Base-by-base conservation (phyloP, 2,329 filamentous ascomycete genomes). In the Arthrobotrys sphaeroides region DNA sequence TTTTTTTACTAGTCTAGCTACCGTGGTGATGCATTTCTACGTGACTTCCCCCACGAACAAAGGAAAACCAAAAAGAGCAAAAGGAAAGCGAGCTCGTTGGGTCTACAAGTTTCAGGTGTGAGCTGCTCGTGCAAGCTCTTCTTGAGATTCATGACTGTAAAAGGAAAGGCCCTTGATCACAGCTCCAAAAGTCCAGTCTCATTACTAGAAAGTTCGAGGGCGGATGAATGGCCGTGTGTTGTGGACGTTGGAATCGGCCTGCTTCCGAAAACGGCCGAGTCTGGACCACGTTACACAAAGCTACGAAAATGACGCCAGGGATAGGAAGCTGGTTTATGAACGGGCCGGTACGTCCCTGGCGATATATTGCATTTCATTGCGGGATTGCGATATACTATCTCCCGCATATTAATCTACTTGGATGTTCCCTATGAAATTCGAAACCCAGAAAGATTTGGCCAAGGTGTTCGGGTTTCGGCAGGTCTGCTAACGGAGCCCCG, bases 401-500 rank as follows among this genome's bases (percentile, higher is more conserved):
- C 38, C 18, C 28, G 26, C 38, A 55, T 55, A 55, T 55, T 55
- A 55, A 24, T 38, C 6, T 36, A 28, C 26, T 36, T n/a, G 7
- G 28, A 33, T 31, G 31, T 10, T 55, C 24, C 16, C 9, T 22
- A n/a, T 18, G 51, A 36, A 55, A 36, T 18, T 13, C 2, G 49
- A 33, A 33, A 10, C 26, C 49, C n/a, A n/a, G n/a, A n/a, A n/a
- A n/a, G n/a, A n/a, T n/a, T 55, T 55, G 18, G 18, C 31, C 9
- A 38, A 40, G 43, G n/a, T 10, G 5, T 20, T 42, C 72, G 55
- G 64, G 55, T 42, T 73, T 43, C 51, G 69, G 69, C 55, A 67
- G 42, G 51, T 67, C 67, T 64, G 72, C 72, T 69, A 28, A 45
- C 42, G 43, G 28, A 38, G 51, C 45, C 31, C 53, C 64, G 22